phyloP scores from a whole-genome alignment of 2,329 filamentous ascomycete species.

The Didymosphaeria variabile region DNA sequence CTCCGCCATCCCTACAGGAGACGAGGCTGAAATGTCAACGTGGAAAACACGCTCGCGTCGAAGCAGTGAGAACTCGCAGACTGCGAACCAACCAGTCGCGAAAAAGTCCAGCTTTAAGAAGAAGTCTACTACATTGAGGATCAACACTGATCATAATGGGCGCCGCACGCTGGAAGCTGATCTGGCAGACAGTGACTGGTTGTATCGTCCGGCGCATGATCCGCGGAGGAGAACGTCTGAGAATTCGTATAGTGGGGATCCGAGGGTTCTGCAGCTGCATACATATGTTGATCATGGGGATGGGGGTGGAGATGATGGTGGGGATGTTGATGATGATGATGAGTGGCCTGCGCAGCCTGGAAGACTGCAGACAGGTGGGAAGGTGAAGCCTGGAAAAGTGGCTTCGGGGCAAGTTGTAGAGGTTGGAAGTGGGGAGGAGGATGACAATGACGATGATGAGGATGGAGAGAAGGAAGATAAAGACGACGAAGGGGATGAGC shows the following conservation, averaged over 20 bases:
- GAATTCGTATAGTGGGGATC: not conserved
- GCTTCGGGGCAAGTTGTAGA: not conserved
- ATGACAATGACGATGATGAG: not conserved
- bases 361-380: not conserved
- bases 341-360: not conserved
- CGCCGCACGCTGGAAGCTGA: not conserved
- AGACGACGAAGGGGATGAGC: not conserved
- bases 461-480: not conserved
- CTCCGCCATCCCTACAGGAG: constrained; percentile 1
- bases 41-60: not conserved
- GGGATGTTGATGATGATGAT: not conserved
- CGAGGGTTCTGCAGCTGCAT: not conserved
- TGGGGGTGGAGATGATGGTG: not conserved
- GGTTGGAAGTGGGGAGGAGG: not conserved
- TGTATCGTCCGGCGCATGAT: not conserved
- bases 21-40: not conserved
- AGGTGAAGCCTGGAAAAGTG: not conserved
- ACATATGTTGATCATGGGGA: not conserved
- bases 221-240: not conserved
- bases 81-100: not conserved
- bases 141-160: not conserved
- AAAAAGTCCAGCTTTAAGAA: constrained; percentile 1
- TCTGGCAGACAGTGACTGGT: too few relatives aligned
- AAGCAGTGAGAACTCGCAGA: not conserved
- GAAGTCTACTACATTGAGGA: not conserved